A percentile compares a stretch with the other conserved stretches of the same genome.
These are phyloP conservation scores for Chrysoporthe deuterocubensis DNA, from an alignment of 2,329 filamentous ascomycete species.

Conservation along the genomic window DNA sequence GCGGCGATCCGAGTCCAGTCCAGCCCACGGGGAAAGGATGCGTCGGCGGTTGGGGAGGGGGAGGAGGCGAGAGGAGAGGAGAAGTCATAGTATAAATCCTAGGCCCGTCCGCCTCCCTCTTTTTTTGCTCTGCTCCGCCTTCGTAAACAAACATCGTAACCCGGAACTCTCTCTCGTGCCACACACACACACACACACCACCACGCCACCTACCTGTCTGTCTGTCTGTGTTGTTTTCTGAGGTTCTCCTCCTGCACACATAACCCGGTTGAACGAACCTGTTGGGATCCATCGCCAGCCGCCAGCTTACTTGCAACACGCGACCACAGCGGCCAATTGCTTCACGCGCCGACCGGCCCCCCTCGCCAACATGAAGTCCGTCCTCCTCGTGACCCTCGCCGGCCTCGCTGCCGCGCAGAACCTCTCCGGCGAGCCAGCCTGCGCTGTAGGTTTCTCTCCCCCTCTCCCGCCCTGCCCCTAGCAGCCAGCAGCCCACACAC, in stretches of 20 bases:
- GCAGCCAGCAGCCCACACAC: too few species aligned
- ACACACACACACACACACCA: neutral
- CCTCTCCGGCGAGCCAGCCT: constrained; percentile 41
- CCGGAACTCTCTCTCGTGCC: too few species aligned
- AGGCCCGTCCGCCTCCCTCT: neutral
- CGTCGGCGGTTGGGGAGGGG: too few species aligned
- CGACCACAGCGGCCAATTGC: neutral
- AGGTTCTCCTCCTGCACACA: too few species aligned
- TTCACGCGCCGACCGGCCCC: neutral
- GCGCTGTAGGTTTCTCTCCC: constrained; percentile 39
- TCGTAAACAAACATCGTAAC: neutral
- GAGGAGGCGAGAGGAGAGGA: too few species aligned
- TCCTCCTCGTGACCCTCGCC: constrained; percentile 34
- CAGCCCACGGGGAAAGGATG: too few species aligned
- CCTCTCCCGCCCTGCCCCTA: neutral
- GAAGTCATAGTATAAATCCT: too few species aligned
- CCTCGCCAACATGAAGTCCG: constrained; percentile 36
- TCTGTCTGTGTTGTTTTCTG: neutral
- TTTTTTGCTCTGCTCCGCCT: neutral
- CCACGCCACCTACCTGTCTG: neutral
- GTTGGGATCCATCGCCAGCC: too few species aligned
- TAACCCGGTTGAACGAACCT: too few species aligned
- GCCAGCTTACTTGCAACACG: too few species aligned
- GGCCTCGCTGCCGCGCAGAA: constrained; percentile 40
- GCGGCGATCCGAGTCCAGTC: too few species aligned